These are phyloP conservation scores for Davidsoniella eucalypti DNA, from an alignment of 2,329 filamentous ascomycete genomes.

Conservation along the genomic window DNA sequence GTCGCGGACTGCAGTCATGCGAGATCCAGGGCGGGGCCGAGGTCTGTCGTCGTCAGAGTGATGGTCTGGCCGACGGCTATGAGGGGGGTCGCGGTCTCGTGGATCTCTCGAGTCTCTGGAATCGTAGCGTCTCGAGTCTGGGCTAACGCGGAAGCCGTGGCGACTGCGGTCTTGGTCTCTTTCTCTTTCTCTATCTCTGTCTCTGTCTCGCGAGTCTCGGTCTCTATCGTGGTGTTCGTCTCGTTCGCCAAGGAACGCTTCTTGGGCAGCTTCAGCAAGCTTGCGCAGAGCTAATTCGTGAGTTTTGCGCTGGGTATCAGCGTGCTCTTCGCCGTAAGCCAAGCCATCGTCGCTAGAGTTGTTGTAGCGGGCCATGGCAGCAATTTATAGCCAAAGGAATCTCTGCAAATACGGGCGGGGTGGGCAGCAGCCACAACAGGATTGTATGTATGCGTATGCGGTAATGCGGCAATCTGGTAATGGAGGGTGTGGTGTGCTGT, in stretches of 20 bases:
- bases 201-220: neutral
- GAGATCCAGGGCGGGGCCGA: neutral
- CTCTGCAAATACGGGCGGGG: too few relatives aligned
- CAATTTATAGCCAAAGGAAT: too few relatives aligned
- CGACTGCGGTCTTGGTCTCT: constrained; percentile 14
- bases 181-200: neutral
- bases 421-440: too few relatives aligned
- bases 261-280: constrained; percentile 1
- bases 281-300: constrained; percentile 8
- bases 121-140: neutral
- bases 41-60: constrained; percentile 2
- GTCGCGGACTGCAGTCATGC: neutral
- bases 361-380: neutral
- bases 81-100: neutral
- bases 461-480: too few relatives aligned
- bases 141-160: constrained; percentile 1
- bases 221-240: neutral
- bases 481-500: too few relatives aligned
- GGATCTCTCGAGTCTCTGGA: neutral
- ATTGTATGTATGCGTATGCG: too few relatives aligned
- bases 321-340: constrained; percentile 11
- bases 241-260: neutral
- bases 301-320: constrained; percentile 8
- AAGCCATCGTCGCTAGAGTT: constrained; percentile 9
- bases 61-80: neutral